These are phyloP conservation scores for Podaxis sp. DNA, from an alignment of 768 basidiomycete genomes.

Conservation along the genomic window DNA sequence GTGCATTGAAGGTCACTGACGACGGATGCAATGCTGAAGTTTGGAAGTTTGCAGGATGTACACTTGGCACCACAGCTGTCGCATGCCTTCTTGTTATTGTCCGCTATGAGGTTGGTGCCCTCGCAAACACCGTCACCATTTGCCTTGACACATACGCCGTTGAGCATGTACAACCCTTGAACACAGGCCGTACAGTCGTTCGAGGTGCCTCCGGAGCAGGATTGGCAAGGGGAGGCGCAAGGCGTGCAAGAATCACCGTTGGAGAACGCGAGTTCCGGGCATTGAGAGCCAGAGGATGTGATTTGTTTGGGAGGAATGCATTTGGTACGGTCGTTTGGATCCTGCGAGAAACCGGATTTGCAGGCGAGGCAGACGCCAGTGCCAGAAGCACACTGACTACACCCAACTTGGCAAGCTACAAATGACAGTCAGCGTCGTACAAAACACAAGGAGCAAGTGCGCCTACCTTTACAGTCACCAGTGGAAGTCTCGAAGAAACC, in stretches of 20 bases:
- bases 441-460: constrained; percentile 30
- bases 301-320: constrained; percentile 55
- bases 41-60: constrained; percentile 68
- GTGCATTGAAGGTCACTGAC: constrained; percentile 69
- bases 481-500: constrained; percentile 72
- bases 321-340: constrained; percentile 59
- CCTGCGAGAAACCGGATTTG: constrained; percentile 62
- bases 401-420: constrained; percentile 72
- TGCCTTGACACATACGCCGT: constrained; percentile 66
- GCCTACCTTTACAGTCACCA: constrained; percentile 75
- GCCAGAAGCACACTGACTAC: constrained; percentile 62
- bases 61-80: constrained; percentile 82
- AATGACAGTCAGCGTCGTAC: constrained; percentile 28
- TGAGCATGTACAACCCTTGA: constrained; percentile 53
- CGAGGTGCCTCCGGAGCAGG: constrained; percentile 63
- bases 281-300: constrained; percentile 52
- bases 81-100: constrained; percentile 76
- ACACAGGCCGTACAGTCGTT: constrained; percentile 72
- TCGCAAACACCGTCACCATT: constrained; percentile 69
- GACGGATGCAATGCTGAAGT: constrained; percentile 65
- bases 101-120: constrained; percentile 64
- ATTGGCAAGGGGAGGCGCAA: constrained; percentile 64
- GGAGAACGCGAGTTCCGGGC: constrained; percentile 64
- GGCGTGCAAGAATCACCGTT: constrained; percentile 48
- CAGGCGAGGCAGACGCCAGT: constrained; percentile 73